Base-by-base conservation (phyloP, 78 protist genomes). In the Polysphondylium violaceum region DNA sequence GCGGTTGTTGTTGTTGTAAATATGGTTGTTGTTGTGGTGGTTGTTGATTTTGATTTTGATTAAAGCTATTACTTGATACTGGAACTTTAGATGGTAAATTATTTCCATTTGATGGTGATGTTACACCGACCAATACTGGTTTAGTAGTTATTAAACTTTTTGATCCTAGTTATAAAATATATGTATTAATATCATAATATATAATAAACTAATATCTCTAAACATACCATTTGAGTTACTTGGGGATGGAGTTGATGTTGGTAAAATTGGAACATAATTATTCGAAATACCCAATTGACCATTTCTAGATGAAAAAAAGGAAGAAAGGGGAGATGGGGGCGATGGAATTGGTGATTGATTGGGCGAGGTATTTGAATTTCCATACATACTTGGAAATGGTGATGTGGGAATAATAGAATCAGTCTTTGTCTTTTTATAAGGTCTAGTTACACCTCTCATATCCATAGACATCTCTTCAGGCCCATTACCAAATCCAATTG, bases 401-500 rank as follows among this genome's bases (percentile, higher is more conserved):
- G 77, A 44, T 23, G 89, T 33, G 5, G 64, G 43, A 19, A 51
- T 33, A 3, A 43, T 25, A 1, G 33, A 56, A 8, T 55, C 79
- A 17, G 36, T 31, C 33, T 40, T 83, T 14, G 35, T 59, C 50
- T 69, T 83, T 59, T 83, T 83, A 53, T 55, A 79, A 0, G 89
- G 89, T 79, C 89, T 78, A 33, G 58, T 23, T 0, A 56, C 29
- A 38, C 79, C 41, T 19, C 55, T 21, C 16, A 68, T 44, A 27
- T 83, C 91, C 50, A 69, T 36, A 31, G 76, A 44, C 12, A 67
- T 58, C 35, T 83, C 91, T n/a, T 83, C 91, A 7, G 91, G 91
- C 14, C 91, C 91, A 51, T 33, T 69, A 17, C 91, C 91, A 71
- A 55, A 83, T 14, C 81, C 91, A 11, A 83, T 83, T 9, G 60